Conservation (phyloP, 345 rosid genomes). For the Alliaria petiolata region DNA sequence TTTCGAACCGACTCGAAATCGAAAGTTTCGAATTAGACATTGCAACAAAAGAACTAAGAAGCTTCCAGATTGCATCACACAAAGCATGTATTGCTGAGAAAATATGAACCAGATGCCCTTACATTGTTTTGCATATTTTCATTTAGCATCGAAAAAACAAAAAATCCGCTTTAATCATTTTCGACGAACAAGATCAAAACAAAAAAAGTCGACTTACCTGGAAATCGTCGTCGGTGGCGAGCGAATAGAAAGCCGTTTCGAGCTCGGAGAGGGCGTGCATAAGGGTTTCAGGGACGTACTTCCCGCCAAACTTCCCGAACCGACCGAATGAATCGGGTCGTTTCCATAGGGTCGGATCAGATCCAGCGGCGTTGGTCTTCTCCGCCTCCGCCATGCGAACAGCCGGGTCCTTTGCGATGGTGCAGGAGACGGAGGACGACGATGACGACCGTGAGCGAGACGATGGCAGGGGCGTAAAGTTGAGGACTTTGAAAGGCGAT, state of each 20-base stretch:
- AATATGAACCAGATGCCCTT: too few species aligned
- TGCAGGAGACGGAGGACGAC: slow-evolving; percentile 42
- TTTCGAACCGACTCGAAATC: not conserved
- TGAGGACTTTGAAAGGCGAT: slow-evolving; percentile 25
- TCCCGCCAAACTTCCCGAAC: slow-evolving; percentile 88
- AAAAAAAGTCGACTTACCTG: slow-evolving; percentile 45
- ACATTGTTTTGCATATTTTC: too few species aligned
- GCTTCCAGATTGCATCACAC: not conserved
- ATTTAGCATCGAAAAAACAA: too few species aligned
- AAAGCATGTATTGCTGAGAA: too few species aligned
- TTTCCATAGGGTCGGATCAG: slow-evolving; percentile 40
- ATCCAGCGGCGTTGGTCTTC: slow-evolving; percentile 7
- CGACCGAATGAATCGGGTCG: slow-evolving; percentile 89
- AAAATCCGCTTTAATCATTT: not conserved
- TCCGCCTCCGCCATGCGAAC: slow-evolving; percentile 36
- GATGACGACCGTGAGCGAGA: slow-evolving; percentile 4
- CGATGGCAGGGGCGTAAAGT: slow-evolving; percentile 19
- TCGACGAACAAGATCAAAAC: not conserved
- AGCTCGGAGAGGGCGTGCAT: slow-evolving; percentile 86
- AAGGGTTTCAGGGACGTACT: slow-evolving; percentile 89
- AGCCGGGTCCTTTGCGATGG: slow-evolving; percentile 41
- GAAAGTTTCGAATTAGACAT: too few species aligned
- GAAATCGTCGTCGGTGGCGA: slow-evolving; percentile 57
- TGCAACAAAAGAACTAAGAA: too few species aligned
- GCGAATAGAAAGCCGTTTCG: slow-evolving; percentile 63